These are phyloP conservation scores for Trichoderma afroharzianum DNA, from an alignment of 2,329 filamentous ascomycete genomes.

Conservation along the genomic window DNA sequence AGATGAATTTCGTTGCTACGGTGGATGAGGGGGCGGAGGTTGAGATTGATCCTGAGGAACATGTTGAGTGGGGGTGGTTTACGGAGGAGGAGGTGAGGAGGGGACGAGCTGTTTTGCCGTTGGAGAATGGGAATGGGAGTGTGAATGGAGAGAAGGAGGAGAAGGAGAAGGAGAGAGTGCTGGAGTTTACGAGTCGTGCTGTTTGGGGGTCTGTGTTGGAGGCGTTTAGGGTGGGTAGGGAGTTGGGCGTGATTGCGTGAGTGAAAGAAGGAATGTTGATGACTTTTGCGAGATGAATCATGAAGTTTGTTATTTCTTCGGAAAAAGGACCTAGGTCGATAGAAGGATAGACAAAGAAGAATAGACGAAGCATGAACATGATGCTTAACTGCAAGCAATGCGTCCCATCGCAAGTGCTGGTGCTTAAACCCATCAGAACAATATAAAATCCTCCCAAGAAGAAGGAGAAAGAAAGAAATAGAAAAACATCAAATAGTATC, in stretches of 20 bases:
- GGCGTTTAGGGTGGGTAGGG: conserved; percentile 29
- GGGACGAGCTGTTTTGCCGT: conserved; percentile 19
- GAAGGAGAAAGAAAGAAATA: not conserved
- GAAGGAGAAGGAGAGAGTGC: conserved; percentile 13
- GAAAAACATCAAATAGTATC: not conserved
- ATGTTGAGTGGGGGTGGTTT: conserved; percentile 38
- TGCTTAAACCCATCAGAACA: not conserved
- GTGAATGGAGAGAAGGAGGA: not conserved
- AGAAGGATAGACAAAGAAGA: not conserved
- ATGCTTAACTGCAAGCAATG: not conserved
- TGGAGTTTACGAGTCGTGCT: conserved; percentile 33
- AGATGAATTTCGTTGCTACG: conserved; percentile 30
- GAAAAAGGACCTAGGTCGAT: not conserved
- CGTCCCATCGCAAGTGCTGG: not conserved
- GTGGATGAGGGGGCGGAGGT: conserved; percentile 22
- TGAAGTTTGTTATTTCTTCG: not conserved
- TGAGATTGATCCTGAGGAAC: conserved; percentile 35
- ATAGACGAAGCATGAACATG: not conserved
- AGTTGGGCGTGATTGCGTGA: not conserved
- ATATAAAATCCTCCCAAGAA: not conserved
- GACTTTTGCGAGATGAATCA: not conserved
- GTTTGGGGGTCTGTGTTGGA: conserved; percentile 32
- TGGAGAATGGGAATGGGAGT: not conserved
- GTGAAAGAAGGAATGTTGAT: too few species aligned
- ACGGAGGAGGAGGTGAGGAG: conserved; percentile 33